Percentiles rank a stretch among this genome's conserved stretches.
phyloP scores from a whole-genome alignment of 495 filamentous ascomycete genomes.

The Lindgomyces ingoldianus region DNA sequence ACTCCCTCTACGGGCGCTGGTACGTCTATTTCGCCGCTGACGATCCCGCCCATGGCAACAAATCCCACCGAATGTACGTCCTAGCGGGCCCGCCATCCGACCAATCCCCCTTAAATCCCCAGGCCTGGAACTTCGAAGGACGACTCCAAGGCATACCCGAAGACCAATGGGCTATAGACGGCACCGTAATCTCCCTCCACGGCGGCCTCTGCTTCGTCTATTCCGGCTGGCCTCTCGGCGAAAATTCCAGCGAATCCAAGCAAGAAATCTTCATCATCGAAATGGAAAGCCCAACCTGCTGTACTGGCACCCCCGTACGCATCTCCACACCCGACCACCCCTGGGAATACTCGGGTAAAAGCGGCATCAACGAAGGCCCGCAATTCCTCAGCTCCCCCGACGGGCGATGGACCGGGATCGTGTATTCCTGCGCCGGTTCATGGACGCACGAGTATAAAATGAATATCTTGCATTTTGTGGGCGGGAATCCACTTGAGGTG shows the following conservation, averaged over 20 bases:
- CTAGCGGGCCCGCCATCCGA: constrained; percentile 37
- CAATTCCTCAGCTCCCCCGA: constrained; percentile 40
- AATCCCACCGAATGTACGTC: constrained; percentile 42
- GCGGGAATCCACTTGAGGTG: constrained; percentile 38
- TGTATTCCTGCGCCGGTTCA: constrained; percentile 40
- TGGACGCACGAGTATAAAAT: constrained; percentile 46
- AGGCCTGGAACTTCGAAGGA: constrained; percentile 39
- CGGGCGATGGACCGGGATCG: constrained; percentile 39
- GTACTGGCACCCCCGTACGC: constrained; percentile 20
- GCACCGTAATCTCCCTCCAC: constrained; percentile 40
- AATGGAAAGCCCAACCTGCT: constrained; percentile 31
- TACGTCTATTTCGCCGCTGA: constrained; percentile 44
- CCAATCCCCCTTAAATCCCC: constrained; percentile 18
- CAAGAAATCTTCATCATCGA: constrained; percentile 42
- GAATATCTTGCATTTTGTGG: constrained; percentile 37
- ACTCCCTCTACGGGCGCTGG: constrained; percentile 40
- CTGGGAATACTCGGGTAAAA: constrained; percentile 39
- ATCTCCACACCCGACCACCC: constrained; percentile 37
- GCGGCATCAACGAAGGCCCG: constrained; percentile 45
- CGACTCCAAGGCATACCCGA: constrained; percentile 37
- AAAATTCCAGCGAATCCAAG: constrained; percentile 25
- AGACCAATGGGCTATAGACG: constrained; percentile 45
- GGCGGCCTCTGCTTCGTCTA: constrained; percentile 40
- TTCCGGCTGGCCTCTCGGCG: constrained; percentile 42
- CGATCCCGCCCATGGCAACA: constrained; percentile 33